These are phyloP conservation scores for Pleurotus djamor DNA, from an alignment of 768 basidiomycete genomes.

Conservation along the genomic window DNA sequence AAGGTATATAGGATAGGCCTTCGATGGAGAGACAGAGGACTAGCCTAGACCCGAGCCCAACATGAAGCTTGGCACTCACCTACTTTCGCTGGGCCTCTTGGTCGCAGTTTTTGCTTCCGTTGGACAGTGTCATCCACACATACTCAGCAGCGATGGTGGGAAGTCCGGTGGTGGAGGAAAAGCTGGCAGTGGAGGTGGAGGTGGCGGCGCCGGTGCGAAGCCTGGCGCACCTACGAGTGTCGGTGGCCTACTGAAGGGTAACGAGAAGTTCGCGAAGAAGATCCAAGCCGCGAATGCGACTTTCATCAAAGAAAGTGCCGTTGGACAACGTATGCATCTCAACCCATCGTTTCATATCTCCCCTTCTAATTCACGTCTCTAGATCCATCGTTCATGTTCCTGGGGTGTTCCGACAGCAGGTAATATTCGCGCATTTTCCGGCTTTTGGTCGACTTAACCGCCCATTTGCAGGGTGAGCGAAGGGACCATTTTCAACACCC, in stretches of 20 bases:
- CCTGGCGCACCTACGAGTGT: too few species aligned
- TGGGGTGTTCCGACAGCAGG: conserved; percentile 7
- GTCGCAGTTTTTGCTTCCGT: background rate
- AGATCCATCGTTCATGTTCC: conserved; percentile 7
- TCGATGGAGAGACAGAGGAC: too few species aligned
- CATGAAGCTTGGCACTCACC: too few species aligned
- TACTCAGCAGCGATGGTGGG: background rate
- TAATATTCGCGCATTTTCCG: background rate
- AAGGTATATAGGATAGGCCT: too few species aligned
- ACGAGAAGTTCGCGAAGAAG: background rate
- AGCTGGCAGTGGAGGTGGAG: background rate
- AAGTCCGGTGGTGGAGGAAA: background rate
- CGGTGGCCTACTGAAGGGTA: too few species aligned
- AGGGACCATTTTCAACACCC: conserved; percentile 29
- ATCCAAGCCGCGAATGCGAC: background rate
- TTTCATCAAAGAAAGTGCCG: background rate
- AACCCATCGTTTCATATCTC: background rate
- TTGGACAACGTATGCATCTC: background rate
- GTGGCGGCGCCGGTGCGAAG: too few species aligned
- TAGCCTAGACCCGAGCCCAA: too few species aligned
- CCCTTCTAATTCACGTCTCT: background rate
- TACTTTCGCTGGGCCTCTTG: background rate
- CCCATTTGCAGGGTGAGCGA: conserved; percentile 15
- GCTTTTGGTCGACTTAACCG: too few species aligned
- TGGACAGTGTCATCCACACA: background rate